phyloP scores from a whole-genome alignment of 1,139 yeast species.

The Candida dubliniensis region DNA sequence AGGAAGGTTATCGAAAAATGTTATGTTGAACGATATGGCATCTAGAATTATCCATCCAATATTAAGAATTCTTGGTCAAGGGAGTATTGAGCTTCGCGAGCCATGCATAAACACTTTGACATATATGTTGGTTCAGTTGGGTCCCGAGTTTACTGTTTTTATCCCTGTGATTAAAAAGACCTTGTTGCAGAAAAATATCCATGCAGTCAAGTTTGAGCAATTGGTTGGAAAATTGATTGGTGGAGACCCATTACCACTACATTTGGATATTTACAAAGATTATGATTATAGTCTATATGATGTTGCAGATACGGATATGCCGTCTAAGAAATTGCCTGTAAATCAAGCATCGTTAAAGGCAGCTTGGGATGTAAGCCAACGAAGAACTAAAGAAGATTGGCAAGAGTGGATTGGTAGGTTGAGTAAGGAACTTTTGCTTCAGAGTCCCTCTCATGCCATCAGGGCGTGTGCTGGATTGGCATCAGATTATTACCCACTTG shows the following conservation, averaged over 20 bases:
- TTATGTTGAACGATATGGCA: conserved; percentile 82
- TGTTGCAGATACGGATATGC: conserved; percentile 64
- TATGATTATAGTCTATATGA: conserved; percentile 59
- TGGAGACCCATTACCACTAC: conserved; percentile 88
- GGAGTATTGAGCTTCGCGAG: conserved; percentile 60
- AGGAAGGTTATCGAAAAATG: conserved; percentile 75
- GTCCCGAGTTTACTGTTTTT: conserved; percentile 81
- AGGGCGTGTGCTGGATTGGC: conserved; percentile 94
- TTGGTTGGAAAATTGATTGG: conserved; percentile 74
- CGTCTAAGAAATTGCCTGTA: conserved; percentile 75
- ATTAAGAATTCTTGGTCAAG: conserved; percentile 62
- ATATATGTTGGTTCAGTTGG: conserved; percentile 75
- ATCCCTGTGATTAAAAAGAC: conserved; percentile 82
- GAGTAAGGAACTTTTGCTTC: conserved; percentile 82
- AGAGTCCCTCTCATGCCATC: conserved; percentile 92
- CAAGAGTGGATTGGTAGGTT: conserved; percentile 93
- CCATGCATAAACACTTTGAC: conserved; percentile 80
- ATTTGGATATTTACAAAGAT: conserved; percentile 68
- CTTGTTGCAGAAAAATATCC: conserved; percentile 61
- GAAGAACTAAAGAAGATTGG: conserved; percentile 95
- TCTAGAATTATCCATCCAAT: conserved; percentile 89
- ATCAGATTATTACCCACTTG: conserved; percentile 82
- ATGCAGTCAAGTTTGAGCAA: conserved; percentile 77
- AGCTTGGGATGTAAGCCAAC: conserved; percentile 91
- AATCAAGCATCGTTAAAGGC: conserved; percentile 73